Evolutionary conservation across 2,329 filamentous ascomycete species (phyloP).

Genomic region (Cadophora luteo-olivacea): DNA sequence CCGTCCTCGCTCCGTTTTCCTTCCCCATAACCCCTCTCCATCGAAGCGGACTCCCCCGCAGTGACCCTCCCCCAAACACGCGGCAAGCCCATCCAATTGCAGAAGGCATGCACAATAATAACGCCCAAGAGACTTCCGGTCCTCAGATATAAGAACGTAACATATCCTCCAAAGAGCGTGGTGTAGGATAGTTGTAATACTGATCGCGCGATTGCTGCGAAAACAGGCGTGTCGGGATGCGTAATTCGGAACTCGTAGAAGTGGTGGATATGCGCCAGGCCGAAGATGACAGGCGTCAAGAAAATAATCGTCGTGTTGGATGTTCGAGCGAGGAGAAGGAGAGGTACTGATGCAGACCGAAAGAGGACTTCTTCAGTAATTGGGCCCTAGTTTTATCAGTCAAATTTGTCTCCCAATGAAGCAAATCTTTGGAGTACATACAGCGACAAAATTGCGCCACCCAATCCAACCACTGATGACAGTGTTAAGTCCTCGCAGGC

Average conservation of each 20-base stretch:
- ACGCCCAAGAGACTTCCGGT: conserved; percentile 82
- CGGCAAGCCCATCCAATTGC: conserved; percentile 91
- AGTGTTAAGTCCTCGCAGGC: conserved; percentile 60
- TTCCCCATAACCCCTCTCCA: conserved; percentile 37
- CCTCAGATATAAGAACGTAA: conserved; percentile 85
- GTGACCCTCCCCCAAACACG: conserved; percentile 81
- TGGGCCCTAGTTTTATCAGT: conserved; percentile 63
- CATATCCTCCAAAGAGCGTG: conserved; percentile 91
- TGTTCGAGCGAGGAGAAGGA: conserved; percentile 75
- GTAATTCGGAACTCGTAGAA: conserved; percentile 92
- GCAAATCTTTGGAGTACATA: conserved; percentile 53
- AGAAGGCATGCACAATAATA: conserved; percentile 82
- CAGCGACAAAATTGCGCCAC: conserved; percentile 87
- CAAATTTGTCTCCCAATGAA: neutral
- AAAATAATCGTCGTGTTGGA: conserved; percentile 68
- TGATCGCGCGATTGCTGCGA: conserved; percentile 71
- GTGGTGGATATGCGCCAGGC: conserved; percentile 92
- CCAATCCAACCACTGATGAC: conserved; percentile 76
- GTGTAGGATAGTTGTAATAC: conserved; percentile 89
- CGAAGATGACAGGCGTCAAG: conserved; percentile 86
- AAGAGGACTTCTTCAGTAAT: conserved; percentile 94
- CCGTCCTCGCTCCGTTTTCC: conserved; percentile 50
- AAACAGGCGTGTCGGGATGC: conserved; percentile 71
- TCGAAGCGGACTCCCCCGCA: conserved; percentile 36
- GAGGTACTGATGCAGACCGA: conserved; percentile 82